Evolutionary conservation across 352 stramenopile genomes (phyloP), one percentile per base, ranked within the genome.

Genomic region (Globisporangium nunn): DNA sequence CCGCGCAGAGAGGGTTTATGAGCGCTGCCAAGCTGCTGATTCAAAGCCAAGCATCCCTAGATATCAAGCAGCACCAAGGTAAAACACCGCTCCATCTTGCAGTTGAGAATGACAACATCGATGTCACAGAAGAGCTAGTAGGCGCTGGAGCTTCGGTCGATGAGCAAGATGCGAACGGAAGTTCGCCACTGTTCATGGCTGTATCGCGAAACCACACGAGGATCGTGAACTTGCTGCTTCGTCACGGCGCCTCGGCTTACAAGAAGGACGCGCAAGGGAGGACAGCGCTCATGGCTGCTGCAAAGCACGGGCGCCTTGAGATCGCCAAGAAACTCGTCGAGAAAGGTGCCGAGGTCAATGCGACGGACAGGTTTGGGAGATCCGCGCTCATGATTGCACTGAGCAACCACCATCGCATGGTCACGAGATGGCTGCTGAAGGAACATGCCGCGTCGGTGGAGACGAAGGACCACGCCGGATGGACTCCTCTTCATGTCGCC

Each of bases 351-450:
- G 39, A 12, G n/a, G 18, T 52, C 8, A 44, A 58, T 18, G 53
- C 29, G 29, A 52, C 18, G 29, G 30, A 52, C 30, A 8, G 10
- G 12, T 52, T 37, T n/a, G 53, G 53, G 5, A 14, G 53, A 12
- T 51, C 53, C 1, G 30, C 53, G 1, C 53, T 58, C 10, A 58
- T 58, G 53, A 30, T 58, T 10, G 53, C 53, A 6, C 23, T 58
- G 40, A 50, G 28, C 30, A 35, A 52, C 29, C 41, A 17, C 6
- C 43, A 46, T 1, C 43, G 11, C 7, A 1, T n/a, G 17, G 10
- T 45, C 1, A 44, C 28, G 31, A 29, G 30, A 11, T 44, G 45
- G 12, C 29, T 57, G 10, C 29, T 57, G 8, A 3, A 30, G 2
- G 28, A 50, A 3, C 37, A 18, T 5, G 28, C 40, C 28, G 52